These are phyloP conservation scores for Aspergillus asperescens DNA, from an alignment of 495 filamentous ascomycete genomes.

Conservation along the genomic window DNA sequence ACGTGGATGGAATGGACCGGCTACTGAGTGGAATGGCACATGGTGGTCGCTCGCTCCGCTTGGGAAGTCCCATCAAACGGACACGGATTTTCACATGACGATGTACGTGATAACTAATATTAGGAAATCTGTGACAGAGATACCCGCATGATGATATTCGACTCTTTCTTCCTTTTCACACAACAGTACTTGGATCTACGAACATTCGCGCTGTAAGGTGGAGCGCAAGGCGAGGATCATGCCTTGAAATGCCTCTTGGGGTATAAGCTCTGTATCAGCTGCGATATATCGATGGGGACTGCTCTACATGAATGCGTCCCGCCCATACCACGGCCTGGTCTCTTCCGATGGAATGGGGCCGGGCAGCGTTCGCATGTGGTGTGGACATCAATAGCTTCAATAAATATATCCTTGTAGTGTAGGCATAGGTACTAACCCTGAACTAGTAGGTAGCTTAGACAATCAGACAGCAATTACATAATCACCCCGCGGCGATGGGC, in stretches of 20 bases:
- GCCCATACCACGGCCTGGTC: constrained; percentile 10
- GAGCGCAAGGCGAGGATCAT: constrained; percentile 53
- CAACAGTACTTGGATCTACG: constrained; percentile 8
- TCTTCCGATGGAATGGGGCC: neutral
- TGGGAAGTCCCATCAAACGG: constrained; percentile 40
- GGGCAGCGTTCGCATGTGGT: constrained; percentile 1
- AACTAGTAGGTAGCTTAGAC: neutral
- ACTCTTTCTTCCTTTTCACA: constrained; percentile 1
- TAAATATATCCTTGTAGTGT: neutral
- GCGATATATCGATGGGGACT: constrained; percentile 46
- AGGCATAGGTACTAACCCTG: too few species aligned
- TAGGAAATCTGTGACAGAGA: constrained; percentile 16
- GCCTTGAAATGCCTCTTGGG: constrained; percentile 47
- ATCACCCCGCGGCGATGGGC: constrained; percentile 1
- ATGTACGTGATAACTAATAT: constrained; percentile 12
- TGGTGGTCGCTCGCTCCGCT: constrained; percentile 26
- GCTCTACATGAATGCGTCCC: neutral
- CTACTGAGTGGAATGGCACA: constrained; percentile 44
- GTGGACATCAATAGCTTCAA: constrained; percentile 10
- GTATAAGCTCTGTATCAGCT: constrained; percentile 56
- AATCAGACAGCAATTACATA: neutral
- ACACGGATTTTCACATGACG: constrained; percentile 39
- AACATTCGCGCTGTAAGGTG: constrained; percentile 50
- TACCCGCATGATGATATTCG: constrained; percentile 21
- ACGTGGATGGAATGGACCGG: constrained; percentile 50